phyloP scores from a whole-genome alignment of 176 grass and related monocot species.

The Rhynchospora breviuscula region DNA sequence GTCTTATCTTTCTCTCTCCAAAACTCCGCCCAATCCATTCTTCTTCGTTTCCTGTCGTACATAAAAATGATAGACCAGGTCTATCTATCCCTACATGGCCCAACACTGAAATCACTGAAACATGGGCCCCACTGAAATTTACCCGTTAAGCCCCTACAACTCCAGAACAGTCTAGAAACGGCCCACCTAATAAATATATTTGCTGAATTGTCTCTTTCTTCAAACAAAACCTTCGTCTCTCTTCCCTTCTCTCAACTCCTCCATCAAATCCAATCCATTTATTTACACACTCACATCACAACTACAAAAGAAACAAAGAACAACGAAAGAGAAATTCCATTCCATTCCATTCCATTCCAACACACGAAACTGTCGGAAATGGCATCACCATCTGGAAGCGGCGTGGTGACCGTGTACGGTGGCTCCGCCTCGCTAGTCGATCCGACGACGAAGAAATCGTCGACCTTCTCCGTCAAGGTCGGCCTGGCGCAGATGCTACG shows the following conservation, averaged over 20 bases:
- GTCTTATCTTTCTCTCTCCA: no score
- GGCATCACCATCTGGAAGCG: conserved; percentile 24
- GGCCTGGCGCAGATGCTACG: conserved; percentile 20
- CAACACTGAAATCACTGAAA: neutral
- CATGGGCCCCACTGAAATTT: neutral
- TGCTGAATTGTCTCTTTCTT: neutral
- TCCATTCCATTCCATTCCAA: conserved; percentile 5
- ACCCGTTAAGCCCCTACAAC: neutral
- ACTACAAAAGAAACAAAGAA: neutral
- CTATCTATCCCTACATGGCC: neutral
- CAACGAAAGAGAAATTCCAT: neutral
- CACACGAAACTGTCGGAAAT: conserved; percentile 12
- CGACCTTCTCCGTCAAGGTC: conserved; percentile 34
- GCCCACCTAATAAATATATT: neutral
- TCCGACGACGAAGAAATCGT: conserved; percentile 25
- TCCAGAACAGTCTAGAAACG: neutral
- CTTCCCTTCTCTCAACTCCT: neutral
- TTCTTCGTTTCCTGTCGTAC: neutral
- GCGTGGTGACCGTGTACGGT: conserved; percentile 62
- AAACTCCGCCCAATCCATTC: no score
- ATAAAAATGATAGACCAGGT: neutral
- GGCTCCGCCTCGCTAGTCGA: conserved; percentile 26
- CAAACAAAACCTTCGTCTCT: neutral
- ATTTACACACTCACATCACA: neutral
- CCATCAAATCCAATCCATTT: neutral